Percentiles rank a stretch among this genome's conserved stretches.
Conservation (phyloP, 2,329 filamentous ascomycete species). For the Diaporthe helianthi region DNA sequence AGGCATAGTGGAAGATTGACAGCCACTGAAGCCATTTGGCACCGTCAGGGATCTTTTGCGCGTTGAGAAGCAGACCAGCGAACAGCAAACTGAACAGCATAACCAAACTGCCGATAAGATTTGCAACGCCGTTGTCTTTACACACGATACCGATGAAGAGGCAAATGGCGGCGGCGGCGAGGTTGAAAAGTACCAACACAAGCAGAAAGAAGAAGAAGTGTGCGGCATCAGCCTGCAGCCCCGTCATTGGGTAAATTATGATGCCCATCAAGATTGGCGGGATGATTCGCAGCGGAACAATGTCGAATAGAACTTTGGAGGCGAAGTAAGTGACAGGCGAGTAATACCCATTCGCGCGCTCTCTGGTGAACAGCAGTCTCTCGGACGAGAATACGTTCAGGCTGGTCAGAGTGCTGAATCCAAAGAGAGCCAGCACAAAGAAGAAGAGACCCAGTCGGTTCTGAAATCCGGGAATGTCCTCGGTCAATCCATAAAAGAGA, state of each 20-base stretch:
- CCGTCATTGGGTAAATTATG: constrained; percentile 98
- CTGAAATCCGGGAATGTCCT: constrained; percentile 97
- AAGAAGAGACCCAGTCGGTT: constrained; percentile 97
- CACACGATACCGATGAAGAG: constrained; percentile 96
- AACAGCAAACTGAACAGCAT: constrained; percentile 98
- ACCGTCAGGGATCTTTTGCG: constrained; percentile 85
- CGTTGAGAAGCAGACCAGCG: constrained; percentile 91
- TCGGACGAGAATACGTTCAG: constrained; percentile 93
- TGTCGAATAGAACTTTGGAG: constrained; percentile 97
- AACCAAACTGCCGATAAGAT: constrained; percentile 89
- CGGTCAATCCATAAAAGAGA: constrained; percentile 94
- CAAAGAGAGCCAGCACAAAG: constrained; percentile 93
- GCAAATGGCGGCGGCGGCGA: constrained; percentile 91
- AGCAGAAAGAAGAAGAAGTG: constrained; percentile 93
- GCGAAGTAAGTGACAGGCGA: constrained; percentile 91
- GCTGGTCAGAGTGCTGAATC: constrained; percentile 94
- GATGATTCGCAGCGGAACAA: constrained; percentile 90
- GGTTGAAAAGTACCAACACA: constrained; percentile 92
- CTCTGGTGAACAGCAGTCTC: constrained; percentile 87
- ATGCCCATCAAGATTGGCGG: constrained; percentile 94
- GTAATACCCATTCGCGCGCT: constrained; percentile 97
- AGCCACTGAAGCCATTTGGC: constrained; percentile 91
- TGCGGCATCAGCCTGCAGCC: constrained; percentile 78
- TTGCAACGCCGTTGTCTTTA: constrained; percentile 89
- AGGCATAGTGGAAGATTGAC: constrained; percentile 98